These are phyloP conservation scores for Nemania diffusa DNA, from an alignment of 2,329 filamentous ascomycete species.

Conservation along the genomic window DNA sequence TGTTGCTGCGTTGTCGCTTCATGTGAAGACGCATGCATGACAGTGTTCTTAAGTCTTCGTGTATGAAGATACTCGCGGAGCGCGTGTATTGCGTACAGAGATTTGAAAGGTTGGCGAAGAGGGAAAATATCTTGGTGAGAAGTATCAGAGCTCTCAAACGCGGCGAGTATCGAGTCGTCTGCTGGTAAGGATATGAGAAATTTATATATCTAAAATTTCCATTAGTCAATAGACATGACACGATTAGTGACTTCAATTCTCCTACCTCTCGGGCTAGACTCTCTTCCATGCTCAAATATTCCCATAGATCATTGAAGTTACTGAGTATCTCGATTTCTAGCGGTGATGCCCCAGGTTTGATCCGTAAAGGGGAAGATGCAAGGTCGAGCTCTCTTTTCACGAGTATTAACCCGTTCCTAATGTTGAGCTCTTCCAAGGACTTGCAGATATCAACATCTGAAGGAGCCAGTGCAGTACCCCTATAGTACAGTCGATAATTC, in stretches of 20 bases:
- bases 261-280: slow-evolving; percentile 74
- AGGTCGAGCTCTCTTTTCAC: slow-evolving; percentile 68
- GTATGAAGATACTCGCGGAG: slow-evolving; percentile 70
- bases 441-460: slow-evolving; percentile 67
- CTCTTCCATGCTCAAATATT: slow-evolving; percentile 79
- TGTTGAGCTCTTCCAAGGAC: slow-evolving; percentile 74
- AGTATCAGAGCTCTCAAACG: slow-evolving; percentile 65
- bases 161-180: slow-evolving; percentile 68
- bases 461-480: slow-evolving; percentile 72
- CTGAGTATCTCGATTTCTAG: slow-evolving; percentile 83
- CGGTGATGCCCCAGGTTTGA: slow-evolving; percentile 63
- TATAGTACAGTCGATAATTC: slow-evolving; percentile 78
- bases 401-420: slow-evolving; percentile 72
- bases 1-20: slow-evolving; percentile 40
- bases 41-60: slow-evolving; percentile 44
- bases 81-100: slow-evolving; percentile 76
- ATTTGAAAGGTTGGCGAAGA: slow-evolving; percentile 74
- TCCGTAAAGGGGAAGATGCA: slow-evolving; percentile 55
- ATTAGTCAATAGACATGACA: slow-evolving; percentile 17
- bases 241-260: slow-evolving; percentile 33
- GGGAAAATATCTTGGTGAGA: slow-evolving; percentile 73
- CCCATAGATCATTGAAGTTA: slow-evolving; percentile 86
- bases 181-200: slow-evolving; percentile 78
- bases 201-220: slow-evolving; percentile 67
- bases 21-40: slow-evolving; percentile 43